Evolutionary conservation across 805 yeast species (phyloP).

Genomic region (Kuraishia ogatae): DNA sequence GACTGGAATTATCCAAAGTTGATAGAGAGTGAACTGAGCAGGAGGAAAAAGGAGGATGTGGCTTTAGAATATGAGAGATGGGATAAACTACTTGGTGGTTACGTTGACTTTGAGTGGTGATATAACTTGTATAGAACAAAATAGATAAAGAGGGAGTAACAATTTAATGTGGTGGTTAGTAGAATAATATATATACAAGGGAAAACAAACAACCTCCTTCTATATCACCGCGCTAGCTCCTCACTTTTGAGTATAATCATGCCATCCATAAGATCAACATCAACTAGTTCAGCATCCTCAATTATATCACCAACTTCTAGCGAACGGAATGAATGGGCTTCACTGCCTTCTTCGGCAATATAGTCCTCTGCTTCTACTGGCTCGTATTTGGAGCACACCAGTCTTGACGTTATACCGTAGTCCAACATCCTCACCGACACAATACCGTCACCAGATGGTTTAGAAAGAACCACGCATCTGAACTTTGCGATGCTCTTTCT

Average conservation of each 20-base stretch:
- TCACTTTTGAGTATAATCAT: constrained; percentile 23
- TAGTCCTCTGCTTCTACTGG: background rate
- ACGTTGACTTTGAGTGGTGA: constrained; percentile 1
- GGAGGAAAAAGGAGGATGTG: constrained; percentile 62
- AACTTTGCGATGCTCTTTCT: constrained; percentile 5
- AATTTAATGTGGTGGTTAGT: no score
- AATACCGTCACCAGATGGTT: constrained; percentile 28
- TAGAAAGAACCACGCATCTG: constrained; percentile 31
- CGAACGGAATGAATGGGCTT: constrained; percentile 9
- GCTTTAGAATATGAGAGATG: constrained; percentile 68
- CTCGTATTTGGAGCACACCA: background rate
- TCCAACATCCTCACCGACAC: constrained; percentile 19
- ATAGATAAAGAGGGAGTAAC: no score
- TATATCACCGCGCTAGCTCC: background rate
- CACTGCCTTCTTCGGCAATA: constrained; percentile 3
- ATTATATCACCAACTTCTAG: constrained; percentile 37
- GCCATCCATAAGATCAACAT: constrained; percentile 36
- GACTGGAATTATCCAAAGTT: constrained; percentile 79
- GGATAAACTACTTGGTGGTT: constrained; percentile 27
- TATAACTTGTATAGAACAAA: background rate
- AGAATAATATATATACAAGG: no score
- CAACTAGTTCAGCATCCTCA: constrained; percentile 27
- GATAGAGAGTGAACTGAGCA: constrained; percentile 52
- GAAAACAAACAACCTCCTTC: no score
- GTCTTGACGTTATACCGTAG: constrained; percentile 18